These are phyloP conservation scores for Anthostomella pinea DNA, from an alignment of 2,329 filamentous ascomycete species.

Conservation along the genomic window DNA sequence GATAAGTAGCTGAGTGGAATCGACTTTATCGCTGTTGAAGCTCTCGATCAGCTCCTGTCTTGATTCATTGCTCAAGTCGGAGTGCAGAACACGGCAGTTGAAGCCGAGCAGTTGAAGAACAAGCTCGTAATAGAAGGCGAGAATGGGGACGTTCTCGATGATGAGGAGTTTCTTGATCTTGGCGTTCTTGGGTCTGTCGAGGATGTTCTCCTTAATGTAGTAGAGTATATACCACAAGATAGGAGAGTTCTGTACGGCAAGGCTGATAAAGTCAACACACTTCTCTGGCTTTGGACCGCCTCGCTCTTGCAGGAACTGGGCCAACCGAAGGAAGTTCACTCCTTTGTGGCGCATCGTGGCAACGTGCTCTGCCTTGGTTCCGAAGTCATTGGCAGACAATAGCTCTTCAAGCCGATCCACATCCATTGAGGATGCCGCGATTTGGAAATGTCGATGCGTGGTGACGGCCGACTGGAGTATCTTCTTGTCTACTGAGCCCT, in stretches of 20 bases:
- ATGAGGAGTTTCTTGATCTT: slow-evolving; percentile 30
- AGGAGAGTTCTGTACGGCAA: slow-evolving; percentile 25
- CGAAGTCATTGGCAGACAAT: slow-evolving; percentile 13
- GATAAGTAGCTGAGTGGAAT: slow-evolving; percentile 29
- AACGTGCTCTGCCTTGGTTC: slow-evolving; percentile 15
- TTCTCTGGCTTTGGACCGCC: slow-evolving; percentile 13
- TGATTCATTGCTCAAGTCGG: slow-evolving; percentile 16
- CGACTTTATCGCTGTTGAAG: slow-evolving; percentile 19
- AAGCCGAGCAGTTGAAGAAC: slow-evolving; percentile 28
- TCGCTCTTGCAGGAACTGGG: slow-evolving; percentile 16
- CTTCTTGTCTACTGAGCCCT: slow-evolving; percentile 1
- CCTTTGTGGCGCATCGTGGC: slow-evolving; percentile 18
- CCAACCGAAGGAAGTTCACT: slow-evolving; percentile 20
- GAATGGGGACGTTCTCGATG: slow-evolving; percentile 22
- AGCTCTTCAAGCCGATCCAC: slow-evolving; percentile 21
- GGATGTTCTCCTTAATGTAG: slow-evolving; percentile 23
- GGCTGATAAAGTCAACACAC: slow-evolving; percentile 21
- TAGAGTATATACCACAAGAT: slow-evolving; percentile 26
- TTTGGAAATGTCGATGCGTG: slow-evolving; percentile 16
- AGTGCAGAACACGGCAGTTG: slow-evolving; percentile 26
- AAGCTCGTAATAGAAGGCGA: slow-evolving; percentile 31
- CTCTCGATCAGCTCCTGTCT: slow-evolving; percentile 23
- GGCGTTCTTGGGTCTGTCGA: slow-evolving; percentile 9
- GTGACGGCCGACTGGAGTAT: slow-evolving; percentile 1
- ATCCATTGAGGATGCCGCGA: slow-evolving; percentile 28